Base-by-base conservation (phyloP, 2,329 filamentous ascomycete species). In the Mycosphaerella arachidis region DNA sequence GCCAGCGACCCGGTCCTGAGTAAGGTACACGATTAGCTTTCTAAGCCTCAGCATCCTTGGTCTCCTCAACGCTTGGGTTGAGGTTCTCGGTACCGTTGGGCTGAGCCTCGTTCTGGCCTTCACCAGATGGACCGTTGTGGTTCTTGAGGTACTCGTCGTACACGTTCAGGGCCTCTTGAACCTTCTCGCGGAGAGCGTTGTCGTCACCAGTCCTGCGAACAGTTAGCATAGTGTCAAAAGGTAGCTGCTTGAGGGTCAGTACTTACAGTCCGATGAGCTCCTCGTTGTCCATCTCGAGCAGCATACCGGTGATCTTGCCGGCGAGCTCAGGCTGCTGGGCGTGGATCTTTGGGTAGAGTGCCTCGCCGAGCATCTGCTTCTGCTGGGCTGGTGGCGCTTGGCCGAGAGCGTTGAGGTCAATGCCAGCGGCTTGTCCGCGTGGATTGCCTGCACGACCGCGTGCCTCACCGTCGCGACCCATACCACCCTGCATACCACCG, bases 301-400 rank as follows among this genome's bases (percentile, higher is more conserved):
- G 89, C 94, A 99, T 99, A 80, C 94, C 94, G 63, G 94, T 99
- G 77, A 99, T 97, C 88, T 99, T 99, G 75, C 94, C 94, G 64
- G 94, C 94, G 72, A 99, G 84, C 72, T 97, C 92, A 62, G 92
- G 90, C 82, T 99, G 94, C 79, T 96, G 88, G 68, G 86, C 86
- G 77, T 92, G 87, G 73, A 99, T 97, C 89, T 97, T 99, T 74
- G 94, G 94, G 85, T 97, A 99, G 71, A 99, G 89, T 70, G 91
- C 88, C 81, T 99, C 94, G 76, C 94, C 94, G 57, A 99, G 87
- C 78, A 97, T 91, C 84, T 99, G 94, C 87, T 99, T 99, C 84
- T 97, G 94, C 81, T 96, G 91, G 53, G 84, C 82, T 43, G 88
- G 84, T 37, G 84, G 80, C 65, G 81, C 79, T 58, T 78, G 70